phyloP scores from a whole-genome alignment of 805 yeast species.

The Starmerella stigmatis region DNA sequence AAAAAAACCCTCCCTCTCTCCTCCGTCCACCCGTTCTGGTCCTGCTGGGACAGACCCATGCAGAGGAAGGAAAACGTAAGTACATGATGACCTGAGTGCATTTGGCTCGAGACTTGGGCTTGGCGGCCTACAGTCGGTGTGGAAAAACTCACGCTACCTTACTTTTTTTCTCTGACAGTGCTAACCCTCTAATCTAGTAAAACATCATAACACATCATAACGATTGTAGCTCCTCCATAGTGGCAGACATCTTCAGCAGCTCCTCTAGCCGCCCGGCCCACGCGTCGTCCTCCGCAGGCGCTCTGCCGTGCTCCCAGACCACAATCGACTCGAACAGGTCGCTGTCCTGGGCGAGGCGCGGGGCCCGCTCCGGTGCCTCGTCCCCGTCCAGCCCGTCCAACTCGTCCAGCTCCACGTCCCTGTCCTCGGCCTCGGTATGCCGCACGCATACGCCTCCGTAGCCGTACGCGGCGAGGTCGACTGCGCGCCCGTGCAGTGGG shows the following conservation, averaged over 20 bases:
- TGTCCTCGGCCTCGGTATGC: constrained; percentile 14
- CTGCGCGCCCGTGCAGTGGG: constrained; percentile 18
- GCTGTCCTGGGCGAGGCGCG: not conserved
- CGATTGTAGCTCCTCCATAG: constrained; percentile 41
- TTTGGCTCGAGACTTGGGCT: constrained; percentile 84
- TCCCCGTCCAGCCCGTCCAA: not conserved
- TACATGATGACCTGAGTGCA: constrained; percentile 94
- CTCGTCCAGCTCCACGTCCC: constrained; percentile 16
- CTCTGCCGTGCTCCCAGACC: constrained; percentile 22
- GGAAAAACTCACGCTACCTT: constrained; percentile 99
- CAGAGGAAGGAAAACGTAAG: constrained; percentile 23
- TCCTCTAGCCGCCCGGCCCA: constrained; percentile 20
- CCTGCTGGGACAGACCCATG: not conserved
- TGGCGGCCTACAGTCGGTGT: constrained; percentile 66
- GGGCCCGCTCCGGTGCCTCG: not conserved
- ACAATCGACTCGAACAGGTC: constrained; percentile 10
- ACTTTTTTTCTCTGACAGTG: constrained; percentile 48
- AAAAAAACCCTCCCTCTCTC: not conserved
- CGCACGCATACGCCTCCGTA: constrained; percentile 18
- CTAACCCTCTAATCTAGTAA: constrained; percentile 18
- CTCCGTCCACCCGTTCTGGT: not conserved
- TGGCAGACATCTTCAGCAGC: constrained; percentile 34
- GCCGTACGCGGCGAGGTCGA: constrained; percentile 16
- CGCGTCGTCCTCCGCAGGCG: constrained; percentile 13
- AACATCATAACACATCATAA: not conserved